Conservation (phyloP, 2,329 filamentous ascomycete genomes). For the Exophiala phaeomuriformis region DNA sequence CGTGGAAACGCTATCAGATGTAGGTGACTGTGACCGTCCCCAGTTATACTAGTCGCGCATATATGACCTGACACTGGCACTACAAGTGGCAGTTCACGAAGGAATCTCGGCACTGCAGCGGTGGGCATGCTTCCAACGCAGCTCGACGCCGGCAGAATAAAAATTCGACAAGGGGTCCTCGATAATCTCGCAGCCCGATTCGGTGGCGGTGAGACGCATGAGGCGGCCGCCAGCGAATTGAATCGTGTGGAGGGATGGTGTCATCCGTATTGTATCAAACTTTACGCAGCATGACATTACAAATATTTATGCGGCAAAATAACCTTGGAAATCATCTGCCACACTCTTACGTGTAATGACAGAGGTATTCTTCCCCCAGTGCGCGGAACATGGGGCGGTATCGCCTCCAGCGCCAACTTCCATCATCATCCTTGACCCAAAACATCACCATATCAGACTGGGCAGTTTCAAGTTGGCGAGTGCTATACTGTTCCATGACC, state of each 20-base stretch:
- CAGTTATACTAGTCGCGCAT: background rate
- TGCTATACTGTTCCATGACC: background rate
- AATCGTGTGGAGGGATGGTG: conserved; percentile 1
- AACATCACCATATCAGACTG: too few species aligned
- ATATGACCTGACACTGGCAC: background rate
- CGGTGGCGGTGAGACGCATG: conserved; percentile 4
- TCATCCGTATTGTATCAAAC: background rate
- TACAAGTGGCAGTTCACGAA: background rate
- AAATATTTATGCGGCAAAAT: too few species aligned
- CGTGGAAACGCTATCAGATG: background rate
- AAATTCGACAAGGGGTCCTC: conserved; percentile 3
- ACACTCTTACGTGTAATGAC: background rate
- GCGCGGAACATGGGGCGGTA: too few species aligned
- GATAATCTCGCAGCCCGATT: background rate
- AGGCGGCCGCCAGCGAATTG: conserved; percentile 3
- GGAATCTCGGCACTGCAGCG: too few species aligned
- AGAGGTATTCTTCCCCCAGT: too few species aligned
- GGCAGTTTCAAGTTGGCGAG: too few species aligned
- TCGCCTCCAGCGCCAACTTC: background rate
- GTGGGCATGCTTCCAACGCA: background rate
- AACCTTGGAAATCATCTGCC: background rate
- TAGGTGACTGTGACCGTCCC: background rate
- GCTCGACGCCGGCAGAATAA: conserved; percentile 14
- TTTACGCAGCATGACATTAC: background rate
- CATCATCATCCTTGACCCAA: background rate